Percentiles rank a stretch among this genome's conserved stretches.
phyloP scores from a whole-genome alignment of 75 land plant species.

The Azolla pinnata region DNA sequence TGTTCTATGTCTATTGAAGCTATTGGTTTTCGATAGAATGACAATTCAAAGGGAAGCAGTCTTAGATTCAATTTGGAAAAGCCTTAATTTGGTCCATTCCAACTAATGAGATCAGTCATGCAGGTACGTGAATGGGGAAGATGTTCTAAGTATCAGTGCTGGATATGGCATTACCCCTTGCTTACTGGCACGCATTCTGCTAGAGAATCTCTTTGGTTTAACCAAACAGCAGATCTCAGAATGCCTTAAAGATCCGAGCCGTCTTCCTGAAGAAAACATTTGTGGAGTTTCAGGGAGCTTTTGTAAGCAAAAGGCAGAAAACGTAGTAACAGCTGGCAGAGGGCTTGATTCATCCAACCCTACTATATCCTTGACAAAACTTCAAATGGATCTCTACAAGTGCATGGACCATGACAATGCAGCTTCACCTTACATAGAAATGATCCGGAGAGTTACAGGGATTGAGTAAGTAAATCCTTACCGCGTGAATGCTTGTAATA shows the following conservation, averaged over 20 bases:
- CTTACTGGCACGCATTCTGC: conserved; percentile 17
- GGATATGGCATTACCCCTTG: conserved; percentile 26
- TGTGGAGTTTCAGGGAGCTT: neutral
- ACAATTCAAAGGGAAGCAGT: no score
- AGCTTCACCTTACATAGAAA: conserved; percentile 29
- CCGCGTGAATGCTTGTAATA: no score
- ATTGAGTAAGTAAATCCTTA: conserved; percentile 28
- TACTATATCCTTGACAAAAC: conserved; percentile 9
- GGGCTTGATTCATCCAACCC: neutral
- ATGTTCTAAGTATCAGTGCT: conserved; percentile 22
- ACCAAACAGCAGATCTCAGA: conserved; percentile 26
- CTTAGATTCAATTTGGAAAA: no score
- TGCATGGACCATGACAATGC: conserved; percentile 34
- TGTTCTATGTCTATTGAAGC: no score
- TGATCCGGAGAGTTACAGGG: conserved; percentile 33
- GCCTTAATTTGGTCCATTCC: no score
- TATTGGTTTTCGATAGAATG: no score
- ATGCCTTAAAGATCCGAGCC: conserved; percentile 23
- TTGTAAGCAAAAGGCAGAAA: neutral
- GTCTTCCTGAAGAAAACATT: conserved; percentile 11
- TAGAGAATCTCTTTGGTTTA: conserved; percentile 27
- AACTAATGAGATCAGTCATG: no score
- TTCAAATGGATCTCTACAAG: conserved; percentile 23
- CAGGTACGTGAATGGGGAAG: conserved; percentile 25
- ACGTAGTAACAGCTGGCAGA: neutral